phyloP scores from a whole-genome alignment of 2,329 filamentous ascomycete genomes.

The Paracamarosporium sp. region DNA sequence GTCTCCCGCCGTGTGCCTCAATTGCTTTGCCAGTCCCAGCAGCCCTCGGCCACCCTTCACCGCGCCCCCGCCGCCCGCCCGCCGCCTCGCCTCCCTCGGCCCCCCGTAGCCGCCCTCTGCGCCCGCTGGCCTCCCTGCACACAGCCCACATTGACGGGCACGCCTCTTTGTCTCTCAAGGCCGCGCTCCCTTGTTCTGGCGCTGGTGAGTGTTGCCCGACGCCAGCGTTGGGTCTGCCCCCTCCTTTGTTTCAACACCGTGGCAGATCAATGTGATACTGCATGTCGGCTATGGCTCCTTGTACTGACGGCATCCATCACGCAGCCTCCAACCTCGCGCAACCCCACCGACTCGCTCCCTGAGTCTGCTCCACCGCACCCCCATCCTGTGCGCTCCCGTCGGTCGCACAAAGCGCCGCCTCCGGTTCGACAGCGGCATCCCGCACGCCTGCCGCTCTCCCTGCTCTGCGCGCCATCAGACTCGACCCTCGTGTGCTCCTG shows the following conservation, averaged over 20 bases:
- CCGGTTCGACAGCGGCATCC: slow-evolving; percentile 22
- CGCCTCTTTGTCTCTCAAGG: slow-evolving; percentile 6
- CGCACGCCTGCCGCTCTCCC: slow-evolving; percentile 28
- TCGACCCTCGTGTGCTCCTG: slow-evolving; percentile 38
- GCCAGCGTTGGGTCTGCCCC: slow-evolving; percentile 23
- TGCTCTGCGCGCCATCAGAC: slow-evolving; percentile 21
- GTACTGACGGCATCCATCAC: slow-evolving; percentile 37
- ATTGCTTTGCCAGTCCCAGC: slow-evolving; percentile 5
- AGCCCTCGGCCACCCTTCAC: background rate
- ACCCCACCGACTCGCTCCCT: slow-evolving; percentile 8
- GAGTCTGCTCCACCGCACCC: slow-evolving; percentile 10
- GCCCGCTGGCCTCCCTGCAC: slow-evolving; percentile 3
- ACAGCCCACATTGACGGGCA: background rate
- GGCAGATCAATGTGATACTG: slow-evolving; percentile 43
- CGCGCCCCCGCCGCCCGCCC: background rate
- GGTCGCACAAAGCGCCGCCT: slow-evolving; percentile 29
- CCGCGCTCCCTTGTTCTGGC: slow-evolving; percentile 18
- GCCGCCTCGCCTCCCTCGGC: slow-evolving; percentile 1
- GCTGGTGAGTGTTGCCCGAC: slow-evolving; percentile 36
- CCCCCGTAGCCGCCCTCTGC: slow-evolving; percentile 1
- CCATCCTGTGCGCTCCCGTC: slow-evolving; percentile 7
- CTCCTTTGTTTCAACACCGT: slow-evolving; percentile 41
- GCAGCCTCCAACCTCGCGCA: slow-evolving; percentile 25
- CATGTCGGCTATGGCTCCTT: slow-evolving; percentile 38
- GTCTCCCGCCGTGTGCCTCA: background rate